A percentile compares a stretch with the other conserved stretches of the same genome.
phyloP scores from a whole-genome alignment of 441 rosid species.

The Pelargonium cotyledonis region DNA sequence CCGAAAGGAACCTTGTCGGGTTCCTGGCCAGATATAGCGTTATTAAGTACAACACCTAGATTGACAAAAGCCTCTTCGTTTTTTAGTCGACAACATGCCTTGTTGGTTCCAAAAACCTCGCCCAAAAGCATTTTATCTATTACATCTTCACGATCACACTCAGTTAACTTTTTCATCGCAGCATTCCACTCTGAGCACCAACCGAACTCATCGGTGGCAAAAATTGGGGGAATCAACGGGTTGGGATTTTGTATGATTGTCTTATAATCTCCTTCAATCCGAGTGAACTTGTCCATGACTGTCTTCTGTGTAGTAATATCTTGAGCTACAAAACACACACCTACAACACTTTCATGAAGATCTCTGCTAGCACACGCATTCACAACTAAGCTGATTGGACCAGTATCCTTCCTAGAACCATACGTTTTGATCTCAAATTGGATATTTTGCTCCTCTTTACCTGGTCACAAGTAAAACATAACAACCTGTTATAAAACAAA shows the following conservation, averaged over 20 bases:
- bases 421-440: conserved; percentile 59
- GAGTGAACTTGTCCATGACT: conserved; percentile 47
- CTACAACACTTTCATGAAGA: conserved; percentile 42
- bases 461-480: conserved; percentile 26
- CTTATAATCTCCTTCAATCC: conserved; percentile 61
- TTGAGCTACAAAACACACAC: conserved; percentile 83
- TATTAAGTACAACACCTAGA: conserved; percentile 51
- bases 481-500: too few relatives aligned
- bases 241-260: conserved; percentile 60
- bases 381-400: conserved; percentile 51
- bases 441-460: conserved; percentile 56
- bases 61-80: conserved; percentile 58
- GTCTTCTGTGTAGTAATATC: conserved; percentile 60
- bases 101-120: conserved; percentile 54
- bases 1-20: conserved; percentile 56
- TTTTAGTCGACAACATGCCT: conserved; percentile 54
- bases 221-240: conserved; percentile 75
- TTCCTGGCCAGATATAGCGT: conserved; percentile 49
- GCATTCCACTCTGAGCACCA: conserved; percentile 73
- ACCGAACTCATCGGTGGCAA: conserved; percentile 60
- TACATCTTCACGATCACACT: conserved; percentile 63
- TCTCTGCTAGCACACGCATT: conserved; percentile 76
- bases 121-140: conserved; percentile 57
- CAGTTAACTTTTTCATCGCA: conserved; percentile 75
- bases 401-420: conserved; percentile 36